Percentiles rank a stretch among this genome's conserved stretches.
Evolutionary conservation across 371 early-diverging fungal genomes (phyloP).

Genomic region (Apophysomyces sp.): DNA sequence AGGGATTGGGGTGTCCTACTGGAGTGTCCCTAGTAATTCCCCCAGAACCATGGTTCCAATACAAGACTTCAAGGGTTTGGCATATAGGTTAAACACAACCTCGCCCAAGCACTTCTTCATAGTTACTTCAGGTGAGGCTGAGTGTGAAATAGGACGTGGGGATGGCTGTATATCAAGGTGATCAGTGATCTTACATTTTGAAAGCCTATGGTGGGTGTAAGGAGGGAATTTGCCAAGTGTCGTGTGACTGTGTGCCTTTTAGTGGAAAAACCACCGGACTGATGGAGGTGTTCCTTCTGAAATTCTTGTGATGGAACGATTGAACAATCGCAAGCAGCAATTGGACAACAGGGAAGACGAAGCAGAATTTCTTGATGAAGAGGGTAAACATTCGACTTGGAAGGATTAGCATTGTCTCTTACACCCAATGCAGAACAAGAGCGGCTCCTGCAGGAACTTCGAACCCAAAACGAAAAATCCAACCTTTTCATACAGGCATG

Average conservation of each 20-base stretch:
- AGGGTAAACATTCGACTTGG: constrained; percentile 18
- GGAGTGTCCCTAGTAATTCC: too few relatives aligned
- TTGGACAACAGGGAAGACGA: constrained; percentile 22
- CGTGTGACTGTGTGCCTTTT: not conserved
- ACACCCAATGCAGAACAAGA: constrained; percentile 28
- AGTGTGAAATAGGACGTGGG: too few relatives aligned
- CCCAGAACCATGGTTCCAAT: too few relatives aligned
- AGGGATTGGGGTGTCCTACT: too few relatives aligned
- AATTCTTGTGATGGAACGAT: not conserved
- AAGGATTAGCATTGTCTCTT: not conserved
- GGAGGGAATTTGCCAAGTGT: too few relatives aligned
- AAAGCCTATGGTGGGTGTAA: too few relatives aligned
- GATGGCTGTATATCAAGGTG: too few relatives aligned
- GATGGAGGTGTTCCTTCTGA: not conserved
- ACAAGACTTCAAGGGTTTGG: too few relatives aligned
- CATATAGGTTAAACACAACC: too few relatives aligned
- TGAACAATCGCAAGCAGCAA: not conserved
- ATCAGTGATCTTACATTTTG: too few relatives aligned
- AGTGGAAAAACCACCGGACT: not conserved
- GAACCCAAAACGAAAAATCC: constrained; percentile 31
- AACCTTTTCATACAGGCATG: constrained; percentile 31
- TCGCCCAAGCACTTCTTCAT: too few relatives aligned
- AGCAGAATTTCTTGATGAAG: constrained; percentile 33
- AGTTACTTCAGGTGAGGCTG: too few relatives aligned
- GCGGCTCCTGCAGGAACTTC: constrained; percentile 26